Evolutionary conservation across 495 filamentous ascomycete species (phyloP).

Genomic region (Aspergillus nanangensis): DNA sequence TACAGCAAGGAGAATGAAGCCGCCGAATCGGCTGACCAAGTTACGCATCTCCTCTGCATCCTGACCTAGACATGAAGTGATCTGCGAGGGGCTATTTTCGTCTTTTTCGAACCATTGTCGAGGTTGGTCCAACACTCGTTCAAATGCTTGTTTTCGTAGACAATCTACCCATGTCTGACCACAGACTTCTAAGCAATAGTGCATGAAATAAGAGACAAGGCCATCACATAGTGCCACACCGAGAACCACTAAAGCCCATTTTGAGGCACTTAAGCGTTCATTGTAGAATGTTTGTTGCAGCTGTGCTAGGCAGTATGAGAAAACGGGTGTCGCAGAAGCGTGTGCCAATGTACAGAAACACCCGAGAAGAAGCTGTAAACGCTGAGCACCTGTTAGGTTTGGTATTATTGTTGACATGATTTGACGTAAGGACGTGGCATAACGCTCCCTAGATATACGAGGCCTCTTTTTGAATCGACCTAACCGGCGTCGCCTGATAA

Average conservation of each 20-base stretch:
- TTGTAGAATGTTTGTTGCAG: constrained; percentile 68
- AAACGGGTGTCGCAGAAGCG: constrained; percentile 67
- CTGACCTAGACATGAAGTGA: constrained; percentile 71
- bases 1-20: constrained; percentile 58
- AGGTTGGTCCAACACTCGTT: constrained; percentile 72
- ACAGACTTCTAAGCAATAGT: constrained; percentile 64
- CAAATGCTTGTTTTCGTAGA: constrained; percentile 64
- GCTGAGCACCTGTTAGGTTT: constrained; percentile 46
- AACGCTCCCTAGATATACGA: constrained; percentile 7
- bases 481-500: too few relatives aligned
- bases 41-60: constrained; percentile 87
- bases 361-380: constrained; percentile 55
- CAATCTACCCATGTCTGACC: constrained; percentile 77
- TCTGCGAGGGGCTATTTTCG: constrained; percentile 54
- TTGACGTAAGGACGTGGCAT: constrained; percentile 35
- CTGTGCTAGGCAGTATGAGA: constrained; percentile 72
- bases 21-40: constrained; percentile 72
- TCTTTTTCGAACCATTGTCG: constrained; percentile 77
- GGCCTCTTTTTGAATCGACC: too few relatives aligned
- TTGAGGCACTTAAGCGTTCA: constrained; percentile 34
- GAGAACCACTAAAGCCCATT: constrained; percentile 68
- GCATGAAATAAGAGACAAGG: constrained; percentile 56
- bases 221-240: constrained; percentile 65
- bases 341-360: constrained; percentile 58
- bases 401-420: constrained; percentile 79